Evolutionary conservation across 345 rosid species (phyloP), one percentile per base, ranked within the genome.

Genomic region (Gossypium rotundifolium): DNA sequence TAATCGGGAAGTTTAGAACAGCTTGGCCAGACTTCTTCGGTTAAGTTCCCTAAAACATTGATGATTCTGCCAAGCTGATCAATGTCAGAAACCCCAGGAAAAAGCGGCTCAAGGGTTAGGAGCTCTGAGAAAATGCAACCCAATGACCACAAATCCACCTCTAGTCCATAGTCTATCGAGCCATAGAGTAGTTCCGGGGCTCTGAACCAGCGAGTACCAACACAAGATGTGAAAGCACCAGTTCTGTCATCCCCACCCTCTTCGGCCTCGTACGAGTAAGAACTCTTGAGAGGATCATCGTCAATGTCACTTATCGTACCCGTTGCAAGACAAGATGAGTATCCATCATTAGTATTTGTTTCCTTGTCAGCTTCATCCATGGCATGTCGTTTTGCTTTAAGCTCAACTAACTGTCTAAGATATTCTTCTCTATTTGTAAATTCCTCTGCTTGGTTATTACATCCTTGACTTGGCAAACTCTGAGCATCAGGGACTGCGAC

Each of bases 121-220:
- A 95, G 89, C 83, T 96, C 97, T 0, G 91, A 90, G 49, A 96
- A 93, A 58, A 90, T 87, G 83, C 98, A 96, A 59, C 99, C 98
- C 66, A 96, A 76, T 9, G 98, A 85, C 98, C 99, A 96, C 11
- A 93, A 82, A 80, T 96, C 96, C 23, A 91, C 81, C 81, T 90
- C 97, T 14, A 90, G 76, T 53, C 97, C 93, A 55, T 96, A 93
- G 82, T 86, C 80, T 9, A 85, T 83, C 63, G 97, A 95, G 63
- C 99, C 99, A 67, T 90, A 91, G 40, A 95, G 97, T 20, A 95
- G 91, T 77, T 95, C 98, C 10, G 98, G 94, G 12, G 97, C 88
- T 77, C 92, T 88, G 86, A 93, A 95, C 99, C 99, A 93, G 25
- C 98, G 91, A 27, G 99, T 95, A 44, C 99, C 99, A 29, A 91